A percentile compares a stretch with the other conserved stretches of the same genome.
phyloP scores from a whole-genome alignment of 2,329 filamentous ascomycete species.

The Botrytis tulipae region DNA sequence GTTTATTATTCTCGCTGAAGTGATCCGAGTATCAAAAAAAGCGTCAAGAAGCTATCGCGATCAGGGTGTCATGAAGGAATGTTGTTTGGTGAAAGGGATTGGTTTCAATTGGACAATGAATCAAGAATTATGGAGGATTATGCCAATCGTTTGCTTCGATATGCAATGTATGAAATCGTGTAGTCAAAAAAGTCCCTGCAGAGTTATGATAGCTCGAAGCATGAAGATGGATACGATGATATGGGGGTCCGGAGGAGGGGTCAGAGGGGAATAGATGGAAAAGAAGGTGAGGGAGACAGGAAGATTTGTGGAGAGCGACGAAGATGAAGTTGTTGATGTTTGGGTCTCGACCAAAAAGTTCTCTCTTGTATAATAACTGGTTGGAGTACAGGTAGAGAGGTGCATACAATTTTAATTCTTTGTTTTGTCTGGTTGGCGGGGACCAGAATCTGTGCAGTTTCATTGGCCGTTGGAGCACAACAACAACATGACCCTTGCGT shows the following conservation, averaged over 20 bases:
- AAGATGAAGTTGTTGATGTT: conserved; percentile 25
- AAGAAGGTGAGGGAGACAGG: conserved; percentile 19
- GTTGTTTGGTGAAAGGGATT: not conserved
- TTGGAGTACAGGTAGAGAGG: not conserved
- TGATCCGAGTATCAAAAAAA: not conserved
- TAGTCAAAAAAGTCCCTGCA: conserved; percentile 10
- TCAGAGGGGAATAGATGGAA: not conserved
- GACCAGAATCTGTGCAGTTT: not conserved
- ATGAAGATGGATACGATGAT: conserved; percentile 22
- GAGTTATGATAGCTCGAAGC: conserved; percentile 10
- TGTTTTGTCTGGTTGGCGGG: conserved; percentile 15
- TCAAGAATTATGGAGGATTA: not conserved
- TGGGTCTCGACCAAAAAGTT: conserved; percentile 4
- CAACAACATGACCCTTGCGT: conserved; percentile 14
- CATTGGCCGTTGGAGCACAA: not conserved
- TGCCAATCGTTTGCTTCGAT: conserved; percentile 12
- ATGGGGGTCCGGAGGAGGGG: conserved; percentile 14
- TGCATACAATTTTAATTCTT: conserved; percentile 1
- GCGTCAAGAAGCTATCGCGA: conserved; percentile 29
- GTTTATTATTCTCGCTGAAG: not conserved
- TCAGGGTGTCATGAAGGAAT: conserved; percentile 26
- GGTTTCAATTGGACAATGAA: not conserved
- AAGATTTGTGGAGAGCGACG: conserved; percentile 3
- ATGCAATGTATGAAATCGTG: conserved; percentile 18
- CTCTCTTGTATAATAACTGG: not conserved